phyloP scores from a whole-genome alignment of 257 asterid species.

The Ilex aquifolium region DNA sequence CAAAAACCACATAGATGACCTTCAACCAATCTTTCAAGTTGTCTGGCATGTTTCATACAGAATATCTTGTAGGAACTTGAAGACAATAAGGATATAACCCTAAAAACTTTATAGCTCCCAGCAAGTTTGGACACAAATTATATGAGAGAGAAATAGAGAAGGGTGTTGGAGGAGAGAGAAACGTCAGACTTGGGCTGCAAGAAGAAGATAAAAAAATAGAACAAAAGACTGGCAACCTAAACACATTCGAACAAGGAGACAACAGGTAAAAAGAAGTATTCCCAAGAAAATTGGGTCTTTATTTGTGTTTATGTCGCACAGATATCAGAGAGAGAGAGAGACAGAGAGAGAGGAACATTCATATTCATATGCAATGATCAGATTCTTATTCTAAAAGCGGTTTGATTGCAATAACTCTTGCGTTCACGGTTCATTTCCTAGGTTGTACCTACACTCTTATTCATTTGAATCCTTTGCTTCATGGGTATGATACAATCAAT shows the following conservation, averaged over 20 bases:
- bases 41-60: conserved; percentile 33
- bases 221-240: conserved; percentile 3
- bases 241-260: conserved; percentile 9
- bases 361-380: neutral
- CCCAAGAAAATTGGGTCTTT: neutral
- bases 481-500: neutral
- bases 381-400: too few relatives aligned
- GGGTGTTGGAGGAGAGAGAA: neutral
- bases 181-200: conserved; percentile 1
- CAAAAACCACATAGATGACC: conserved; percentile 51
- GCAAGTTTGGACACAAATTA: conserved; percentile 12
- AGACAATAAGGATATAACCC: neutral
- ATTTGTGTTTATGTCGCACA: neutral
- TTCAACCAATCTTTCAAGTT: conserved; percentile 34
- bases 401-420: too few relatives aligned
- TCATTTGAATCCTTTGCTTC: too few relatives aligned
- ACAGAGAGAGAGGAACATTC: neutral
- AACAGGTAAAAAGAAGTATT: neutral
- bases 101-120: conserved; percentile 1
- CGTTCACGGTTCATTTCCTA: too few relatives aligned
- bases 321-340: neutral
- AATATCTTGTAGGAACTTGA: neutral
- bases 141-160: conserved; percentile 6
- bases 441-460: too few relatives aligned
- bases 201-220: conserved; percentile 7